A percentile compares a stretch with the other conserved stretches of the same genome.
These are phyloP conservation scores for Boletus rufocinnamomeus DNA, from an alignment of 768 basidiomycete species.

Conservation along the genomic window DNA sequence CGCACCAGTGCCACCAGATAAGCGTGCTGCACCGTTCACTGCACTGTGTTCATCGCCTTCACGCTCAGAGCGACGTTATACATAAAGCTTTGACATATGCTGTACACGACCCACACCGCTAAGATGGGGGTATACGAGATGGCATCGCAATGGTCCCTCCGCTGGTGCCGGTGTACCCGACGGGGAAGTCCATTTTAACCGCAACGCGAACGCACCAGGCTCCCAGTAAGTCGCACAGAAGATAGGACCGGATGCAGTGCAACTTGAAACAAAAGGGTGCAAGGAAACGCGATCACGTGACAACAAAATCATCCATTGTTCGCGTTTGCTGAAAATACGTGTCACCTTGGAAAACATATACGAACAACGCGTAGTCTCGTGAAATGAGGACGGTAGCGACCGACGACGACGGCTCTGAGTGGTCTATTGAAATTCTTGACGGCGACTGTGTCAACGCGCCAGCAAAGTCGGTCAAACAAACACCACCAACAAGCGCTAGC, in stretches of 20 bases:
- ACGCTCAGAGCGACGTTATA: no score
- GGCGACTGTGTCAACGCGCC: constrained; percentile 15
- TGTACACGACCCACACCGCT: no score
- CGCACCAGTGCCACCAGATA: no score
- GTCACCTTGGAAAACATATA: not conserved
- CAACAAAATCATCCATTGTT: not conserved
- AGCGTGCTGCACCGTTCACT: no score
- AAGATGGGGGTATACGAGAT: no score
- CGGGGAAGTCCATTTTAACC: no score
- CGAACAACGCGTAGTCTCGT: constrained; percentile 8
- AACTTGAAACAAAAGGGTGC: not conserved
- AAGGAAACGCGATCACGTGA: constrained; percentile 24
- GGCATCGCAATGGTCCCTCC: no score
- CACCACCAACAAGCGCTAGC: constrained; percentile 1
- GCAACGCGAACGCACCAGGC: not conserved
- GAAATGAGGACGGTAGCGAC: constrained; percentile 17
- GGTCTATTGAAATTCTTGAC: constrained; percentile 36
- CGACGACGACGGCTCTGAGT: constrained; percentile 29
- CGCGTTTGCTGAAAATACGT: constrained; percentile 2
- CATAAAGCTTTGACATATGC: no score
- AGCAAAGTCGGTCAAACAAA: constrained; percentile 26
- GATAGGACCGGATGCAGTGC: not conserved
- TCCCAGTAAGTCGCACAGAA: no score
- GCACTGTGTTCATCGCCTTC: no score
- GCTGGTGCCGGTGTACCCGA: no score